Base-by-base conservation (phyloP, 148 eudicot species). In the Rhododendron kiyosumense region DNA sequence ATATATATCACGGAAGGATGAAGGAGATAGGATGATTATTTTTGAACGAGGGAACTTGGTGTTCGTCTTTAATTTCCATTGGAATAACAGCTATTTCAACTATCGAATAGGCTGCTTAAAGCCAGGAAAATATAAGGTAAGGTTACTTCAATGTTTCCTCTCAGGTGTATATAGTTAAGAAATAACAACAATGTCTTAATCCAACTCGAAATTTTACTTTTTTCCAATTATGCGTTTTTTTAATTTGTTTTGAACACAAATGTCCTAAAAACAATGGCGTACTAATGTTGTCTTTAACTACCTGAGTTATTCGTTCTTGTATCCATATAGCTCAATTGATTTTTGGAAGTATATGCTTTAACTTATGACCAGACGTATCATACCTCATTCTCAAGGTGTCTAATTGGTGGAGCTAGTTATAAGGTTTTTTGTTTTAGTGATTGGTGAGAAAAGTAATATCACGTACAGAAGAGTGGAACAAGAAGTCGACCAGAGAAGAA, bases 51-150 rank as follows among this genome's bases (percentile, higher is more conserved):
- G 95, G 77, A 86, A 95, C 88, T 87, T 97, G 90, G 98, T 97
- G 83, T 97, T 97, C 71, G 98, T 95, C 85, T 94, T 97, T 88
- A 95, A 97, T 84, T 95, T 97, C 45, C 98, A 97, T 79, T 97
- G 99, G 96, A 85, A 90, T 52, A 95, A 86, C 85, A 95, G 99
- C 91, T 97, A 93, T 90, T 95, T 93, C 30, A 98, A 94, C 87
- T 97, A 94, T 49, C 93, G 90, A 26, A 85, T 97, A 69, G 99
- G 99, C 88, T 97, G 99, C 91, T 83, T 88, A 67, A 92, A 90
- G 88, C 91, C 99, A 26, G 99, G 99, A 87, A 95, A 94, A 87
- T 97, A 97, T 86, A 94, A 95, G 99, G 99, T 95, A 89, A 24
- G 65, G 0, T 78, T 75, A 76, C 51, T 7, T 69, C 15, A 13